Conservation (phyloP, 352 stramenopile species). For the Phytophthora chlamydospora region DNA sequence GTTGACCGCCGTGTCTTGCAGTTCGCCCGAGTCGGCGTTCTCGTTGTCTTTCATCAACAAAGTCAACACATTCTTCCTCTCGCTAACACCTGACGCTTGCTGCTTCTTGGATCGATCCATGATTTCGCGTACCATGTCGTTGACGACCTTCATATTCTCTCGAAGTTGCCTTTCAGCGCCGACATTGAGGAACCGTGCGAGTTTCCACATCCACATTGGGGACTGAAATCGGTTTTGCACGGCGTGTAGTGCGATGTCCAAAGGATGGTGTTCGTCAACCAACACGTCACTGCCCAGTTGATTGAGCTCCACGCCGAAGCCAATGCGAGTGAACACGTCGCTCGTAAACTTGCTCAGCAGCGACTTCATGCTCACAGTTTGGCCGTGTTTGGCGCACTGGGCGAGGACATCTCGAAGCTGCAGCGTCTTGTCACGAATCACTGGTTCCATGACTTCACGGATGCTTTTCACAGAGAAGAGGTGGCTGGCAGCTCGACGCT, state of each 20-base stretch:
- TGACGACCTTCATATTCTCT: constrained; percentile 35
- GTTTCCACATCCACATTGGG: constrained; percentile 45
- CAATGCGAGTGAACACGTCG: constrained; percentile 71
- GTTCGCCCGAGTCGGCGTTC: constrained; percentile 27
- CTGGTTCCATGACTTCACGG: constrained; percentile 27
- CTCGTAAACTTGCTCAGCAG: constrained; percentile 61
- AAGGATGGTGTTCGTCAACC: constrained; percentile 23
- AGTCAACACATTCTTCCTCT: constrained; percentile 37
- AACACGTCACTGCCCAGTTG: constrained; percentile 29
- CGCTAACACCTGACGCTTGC: neutral
- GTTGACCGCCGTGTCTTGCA: constrained; percentile 62
- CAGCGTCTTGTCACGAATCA: constrained; percentile 31
- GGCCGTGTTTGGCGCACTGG: neutral
- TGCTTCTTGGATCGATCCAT: constrained; percentile 43
- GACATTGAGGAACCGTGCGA: constrained; percentile 34
- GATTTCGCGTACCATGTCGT: constrained; percentile 43
- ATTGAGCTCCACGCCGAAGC: constrained; percentile 63
- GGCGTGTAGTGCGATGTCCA: constrained; percentile 41
- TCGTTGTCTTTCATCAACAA: constrained; percentile 39
- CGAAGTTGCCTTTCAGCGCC: constrained; percentile 28
- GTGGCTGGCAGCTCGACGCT: constrained; percentile 69
- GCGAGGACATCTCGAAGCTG: constrained; percentile 35
- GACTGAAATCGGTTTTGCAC: constrained; percentile 52
- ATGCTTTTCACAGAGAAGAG: constrained; percentile 58
- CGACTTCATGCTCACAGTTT: constrained; percentile 34